Conservation (phyloP, 2,329 filamentous ascomycete species). For the Pyrenochaeta sp. region DNA sequence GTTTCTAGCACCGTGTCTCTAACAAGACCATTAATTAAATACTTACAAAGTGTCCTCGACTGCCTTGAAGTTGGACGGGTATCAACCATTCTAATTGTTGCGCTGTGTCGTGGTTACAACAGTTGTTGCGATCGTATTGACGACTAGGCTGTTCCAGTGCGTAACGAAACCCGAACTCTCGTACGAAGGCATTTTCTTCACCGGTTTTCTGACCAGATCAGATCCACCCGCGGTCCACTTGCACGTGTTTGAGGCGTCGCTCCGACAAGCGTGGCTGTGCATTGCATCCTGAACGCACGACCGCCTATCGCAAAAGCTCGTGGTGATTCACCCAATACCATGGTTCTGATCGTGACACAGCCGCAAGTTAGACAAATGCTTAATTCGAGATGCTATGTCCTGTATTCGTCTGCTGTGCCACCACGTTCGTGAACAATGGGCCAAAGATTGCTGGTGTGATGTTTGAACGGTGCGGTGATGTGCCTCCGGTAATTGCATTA, state of each 20-base stretch:
- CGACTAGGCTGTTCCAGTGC: no score
- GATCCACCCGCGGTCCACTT: not conserved
- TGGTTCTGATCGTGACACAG: not conserved
- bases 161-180: no score
- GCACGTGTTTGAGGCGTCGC: not conserved
- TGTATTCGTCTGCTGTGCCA: not conserved
- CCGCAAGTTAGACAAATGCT: constrained; percentile 1
- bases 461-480: no score
- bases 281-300: not conserved
- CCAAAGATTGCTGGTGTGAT: not conserved
- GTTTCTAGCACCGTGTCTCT: no score
- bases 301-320: not conserved
- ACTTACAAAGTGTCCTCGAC: no score
- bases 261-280: not conserved
- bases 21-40: no score
- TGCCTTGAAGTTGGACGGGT: no score
- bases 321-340: not conserved
- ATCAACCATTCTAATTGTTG: no score
- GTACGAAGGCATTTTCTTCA: not conserved
- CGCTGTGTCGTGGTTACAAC: no score
- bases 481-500: not conserved
- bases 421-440: not conserved
- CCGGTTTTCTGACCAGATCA: not conserved
- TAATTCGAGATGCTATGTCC: not conserved
- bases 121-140: no score